phyloP scores from a whole-genome alignment of 2,329 filamentous ascomycete genomes.

The Colletotrichum godetiae region DNA sequence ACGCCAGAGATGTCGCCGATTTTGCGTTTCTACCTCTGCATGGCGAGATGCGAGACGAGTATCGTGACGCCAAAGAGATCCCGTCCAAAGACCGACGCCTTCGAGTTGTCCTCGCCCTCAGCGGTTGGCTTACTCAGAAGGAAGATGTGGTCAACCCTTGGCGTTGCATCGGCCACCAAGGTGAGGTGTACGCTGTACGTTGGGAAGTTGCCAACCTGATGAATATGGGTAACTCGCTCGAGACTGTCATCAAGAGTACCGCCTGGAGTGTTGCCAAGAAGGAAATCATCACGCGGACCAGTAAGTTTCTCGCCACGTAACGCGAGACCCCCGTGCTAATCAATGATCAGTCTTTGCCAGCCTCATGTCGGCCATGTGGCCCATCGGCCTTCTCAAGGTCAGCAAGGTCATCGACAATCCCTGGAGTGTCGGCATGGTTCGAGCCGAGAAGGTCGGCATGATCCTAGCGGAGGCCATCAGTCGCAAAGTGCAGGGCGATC shows the following conservation, averaged over 20 bases:
- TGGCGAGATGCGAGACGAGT: conserved; percentile 54
- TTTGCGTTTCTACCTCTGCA: conserved; percentile 86
- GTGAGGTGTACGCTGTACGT: conserved; percentile 84
- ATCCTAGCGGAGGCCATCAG: conserved; percentile 85
- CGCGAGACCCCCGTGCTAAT: not conserved
- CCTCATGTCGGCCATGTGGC: conserved; percentile 71
- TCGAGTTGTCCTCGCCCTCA: conserved; percentile 84
- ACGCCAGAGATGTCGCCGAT: conserved; percentile 86
- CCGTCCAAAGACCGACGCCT: conserved; percentile 73
- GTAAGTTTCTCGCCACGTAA: conserved; percentile 49
- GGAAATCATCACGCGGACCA: conserved; percentile 57
- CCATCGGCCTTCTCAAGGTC: conserved; percentile 71
- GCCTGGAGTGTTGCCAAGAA: conserved; percentile 80
- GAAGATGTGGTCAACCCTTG: conserved; percentile 82
- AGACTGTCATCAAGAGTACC: conserved; percentile 79
- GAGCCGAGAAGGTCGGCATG: conserved; percentile 77
- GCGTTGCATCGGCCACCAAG: conserved; percentile 77
- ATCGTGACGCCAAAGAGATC: conserved; percentile 62
- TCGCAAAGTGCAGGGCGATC: conserved; percentile 84
- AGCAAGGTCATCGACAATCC: conserved; percentile 85
- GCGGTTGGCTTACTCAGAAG: conserved; percentile 81
- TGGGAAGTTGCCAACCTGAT: conserved; percentile 85
- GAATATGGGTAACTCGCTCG: conserved; percentile 82
- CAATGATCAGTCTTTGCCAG: conserved; percentile 60
- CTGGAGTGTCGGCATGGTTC: conserved; percentile 80